Conservation (phyloP, 352 stramenopile species). For the Pythium sp. region DNA sequence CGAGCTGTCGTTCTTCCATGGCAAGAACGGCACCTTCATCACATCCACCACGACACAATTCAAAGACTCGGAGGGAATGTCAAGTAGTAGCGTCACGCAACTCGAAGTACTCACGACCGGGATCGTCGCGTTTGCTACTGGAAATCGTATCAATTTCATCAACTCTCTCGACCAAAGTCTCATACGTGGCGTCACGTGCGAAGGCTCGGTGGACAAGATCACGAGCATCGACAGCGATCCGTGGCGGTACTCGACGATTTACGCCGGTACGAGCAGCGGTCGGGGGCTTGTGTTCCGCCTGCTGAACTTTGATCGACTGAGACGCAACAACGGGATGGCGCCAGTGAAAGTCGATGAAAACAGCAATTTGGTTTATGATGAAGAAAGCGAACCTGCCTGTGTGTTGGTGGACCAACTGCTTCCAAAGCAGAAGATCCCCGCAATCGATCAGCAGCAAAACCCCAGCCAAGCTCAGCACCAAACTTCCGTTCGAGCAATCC, state of each 20-base stretch:
- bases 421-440: neutral
- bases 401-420: slow-evolving; percentile 11
- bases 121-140: slow-evolving; percentile 23
- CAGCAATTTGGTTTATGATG: neutral
- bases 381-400: slow-evolving; percentile 8
- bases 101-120: slow-evolving; percentile 23
- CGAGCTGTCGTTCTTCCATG: slow-evolving; percentile 18
- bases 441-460: neutral
- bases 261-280: slow-evolving; percentile 28
- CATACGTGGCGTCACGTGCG: slow-evolving; percentile 20
- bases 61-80: neutral
- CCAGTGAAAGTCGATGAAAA: neutral
- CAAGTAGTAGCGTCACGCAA: slow-evolving; percentile 9
- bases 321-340: neutral
- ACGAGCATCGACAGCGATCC: slow-evolving; percentile 30
- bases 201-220: slow-evolving; percentile 26
- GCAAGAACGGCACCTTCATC: slow-evolving; percentile 20
- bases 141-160: slow-evolving; percentile 30
- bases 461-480: slow-evolving; percentile 7
- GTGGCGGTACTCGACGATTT: slow-evolving; percentile 28
- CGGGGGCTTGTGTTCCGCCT: slow-evolving; percentile 30
- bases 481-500: slow-evolving; percentile 13
- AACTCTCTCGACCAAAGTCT: slow-evolving; percentile 20
- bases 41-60: slow-evolving; percentile 2
- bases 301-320: slow-evolving; percentile 20